Evolutionary conservation across 1,284 basidiomycete genomes (phyloP).

Genomic region (Coniferiporia weirii): DNA sequence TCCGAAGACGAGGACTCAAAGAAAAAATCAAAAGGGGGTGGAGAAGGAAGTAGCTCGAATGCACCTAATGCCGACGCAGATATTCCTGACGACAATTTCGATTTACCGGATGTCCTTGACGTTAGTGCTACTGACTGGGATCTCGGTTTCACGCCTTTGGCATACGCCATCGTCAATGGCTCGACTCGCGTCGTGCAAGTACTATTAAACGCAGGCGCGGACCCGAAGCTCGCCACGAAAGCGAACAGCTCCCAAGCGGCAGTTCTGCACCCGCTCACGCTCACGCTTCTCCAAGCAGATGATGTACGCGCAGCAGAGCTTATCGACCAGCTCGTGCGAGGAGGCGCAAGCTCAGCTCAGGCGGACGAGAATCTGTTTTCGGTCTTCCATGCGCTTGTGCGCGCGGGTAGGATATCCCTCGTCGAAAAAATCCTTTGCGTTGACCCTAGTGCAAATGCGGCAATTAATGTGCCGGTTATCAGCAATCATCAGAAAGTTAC

Average conservation of each 20-base stretch:
- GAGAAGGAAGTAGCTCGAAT: constrained; percentile 19
- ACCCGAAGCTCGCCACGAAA: constrained; percentile 27
- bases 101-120: constrained; percentile 48
- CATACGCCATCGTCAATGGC: constrained; percentile 45
- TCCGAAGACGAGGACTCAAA: constrained; percentile 22
- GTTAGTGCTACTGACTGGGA: constrained; percentile 54
- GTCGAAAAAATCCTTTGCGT: too few species aligned
- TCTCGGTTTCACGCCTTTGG: constrained; percentile 45
- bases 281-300: constrained; percentile 42
- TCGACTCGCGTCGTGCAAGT: constrained; percentile 39
- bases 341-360: constrained; percentile 44
- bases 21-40: constrained; percentile 18
- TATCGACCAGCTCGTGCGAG: constrained; percentile 41
- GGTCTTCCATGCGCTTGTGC: too few species aligned
- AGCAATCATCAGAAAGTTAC: constrained; percentile 14
- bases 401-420: too few species aligned
- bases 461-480: constrained; percentile 39
- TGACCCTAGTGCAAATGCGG: too few species aligned
- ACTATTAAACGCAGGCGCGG: constrained; percentile 44
- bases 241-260: constrained; percentile 20
- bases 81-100: constrained; percentile 42
- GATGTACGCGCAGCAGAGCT: constrained; percentile 38
- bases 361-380: too few species aligned
- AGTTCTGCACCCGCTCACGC: constrained; percentile 41
- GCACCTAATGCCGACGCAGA: constrained; percentile 28